Evolutionary conservation across 2,329 filamentous ascomycete genomes (phyloP), one percentile per base, ranked within the genome.

Genomic region (Aspergillus novoparasiticus): DNA sequence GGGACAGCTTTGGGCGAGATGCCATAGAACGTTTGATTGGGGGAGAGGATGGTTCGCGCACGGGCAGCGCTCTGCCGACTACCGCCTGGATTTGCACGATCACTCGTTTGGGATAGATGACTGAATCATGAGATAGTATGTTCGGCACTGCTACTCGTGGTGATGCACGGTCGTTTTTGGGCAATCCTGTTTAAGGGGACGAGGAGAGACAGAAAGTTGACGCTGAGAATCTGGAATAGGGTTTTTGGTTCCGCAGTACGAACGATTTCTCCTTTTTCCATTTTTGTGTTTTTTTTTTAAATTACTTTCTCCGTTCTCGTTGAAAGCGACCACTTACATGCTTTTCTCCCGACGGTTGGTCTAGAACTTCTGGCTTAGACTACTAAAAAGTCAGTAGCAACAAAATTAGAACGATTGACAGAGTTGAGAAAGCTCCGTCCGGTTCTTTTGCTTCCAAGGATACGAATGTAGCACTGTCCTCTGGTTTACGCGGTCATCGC

Each of bases 1-100:
- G 69, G 65, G 65, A 70, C 67, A 71, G 66, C 71, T 70, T 63
- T 68, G 65, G 67, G 67, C 69, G 68, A 73, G 69, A 71, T 72
- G 65, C 69, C 70, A 63, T 50, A 58, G 60, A 60, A 60, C 57
- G 63, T 62, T 57, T 70, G 68, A 70, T 69, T 69, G 66, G 66
- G 51, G 66, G 61, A 59, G 51, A 62, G 61, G 58, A 59, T 58
- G 54, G 62, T 65, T 60, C 67, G 64, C 67, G 68, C 68, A 68
- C 68, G 67, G 65, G 66, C 67, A 68, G 63, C 62, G 68, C 61
- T 58, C 66, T 68, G 67, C 60, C 62, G 66, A 64, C 62, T 64
- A 61, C 63, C 63, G 64, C 63, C 60, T 66, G 63, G 61, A 57
- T 61, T 66, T 58, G 66, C 64, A 66, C 66, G 50, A 64, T 66